Percentiles rank a stretch among this genome's conserved stretches.
Conservation (phyloP, 768 basidiomycete species). For the Leccinum barrowsii region DNA sequence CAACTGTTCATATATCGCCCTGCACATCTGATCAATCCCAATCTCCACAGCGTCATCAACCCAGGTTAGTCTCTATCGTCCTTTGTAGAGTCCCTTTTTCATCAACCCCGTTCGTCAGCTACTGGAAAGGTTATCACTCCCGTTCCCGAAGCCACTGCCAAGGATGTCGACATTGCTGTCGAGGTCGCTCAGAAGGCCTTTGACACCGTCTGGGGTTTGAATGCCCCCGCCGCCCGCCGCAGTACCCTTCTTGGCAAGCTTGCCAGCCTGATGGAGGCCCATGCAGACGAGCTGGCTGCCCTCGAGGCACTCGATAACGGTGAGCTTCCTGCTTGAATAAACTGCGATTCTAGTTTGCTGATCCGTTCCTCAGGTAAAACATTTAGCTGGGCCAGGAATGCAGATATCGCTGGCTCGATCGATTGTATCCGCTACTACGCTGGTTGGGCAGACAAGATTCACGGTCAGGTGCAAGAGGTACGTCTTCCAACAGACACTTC, state of each 20-base stretch:
- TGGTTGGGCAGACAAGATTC: conserved; percentile 87
- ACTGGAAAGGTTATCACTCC: conserved; percentile 60
- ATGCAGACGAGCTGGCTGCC: conserved; percentile 65
- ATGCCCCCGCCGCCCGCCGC: conserved; percentile 49
- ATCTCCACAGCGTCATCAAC: background rate
- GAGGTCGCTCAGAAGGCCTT: conserved; percentile 57
- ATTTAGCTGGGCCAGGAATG: conserved; percentile 42
- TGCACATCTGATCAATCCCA: background rate
- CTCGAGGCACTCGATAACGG: conserved; percentile 72
- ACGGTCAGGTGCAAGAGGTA: conserved; percentile 68
- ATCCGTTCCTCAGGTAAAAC: conserved; percentile 46
- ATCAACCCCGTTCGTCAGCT: conserved; percentile 33
- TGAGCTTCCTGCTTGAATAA: conserved; percentile 15
- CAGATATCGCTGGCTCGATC: conserved; percentile 41
- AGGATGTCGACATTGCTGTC: conserved; percentile 79
- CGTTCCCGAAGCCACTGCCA: conserved; percentile 52
- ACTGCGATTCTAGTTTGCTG: background rate
- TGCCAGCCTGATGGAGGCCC: conserved; percentile 56
- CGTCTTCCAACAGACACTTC: background rate
- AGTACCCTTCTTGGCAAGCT: conserved; percentile 59
- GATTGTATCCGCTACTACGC: conserved; percentile 69
- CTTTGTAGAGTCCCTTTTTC: background rate
- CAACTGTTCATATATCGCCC: background rate
- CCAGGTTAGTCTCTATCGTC: conserved; percentile 36
- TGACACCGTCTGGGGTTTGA: conserved; percentile 68